These are phyloP conservation scores for Codiaeum variegatum DNA, from an alignment of 441 rosid genomes.

Conservation along the genomic window DNA sequence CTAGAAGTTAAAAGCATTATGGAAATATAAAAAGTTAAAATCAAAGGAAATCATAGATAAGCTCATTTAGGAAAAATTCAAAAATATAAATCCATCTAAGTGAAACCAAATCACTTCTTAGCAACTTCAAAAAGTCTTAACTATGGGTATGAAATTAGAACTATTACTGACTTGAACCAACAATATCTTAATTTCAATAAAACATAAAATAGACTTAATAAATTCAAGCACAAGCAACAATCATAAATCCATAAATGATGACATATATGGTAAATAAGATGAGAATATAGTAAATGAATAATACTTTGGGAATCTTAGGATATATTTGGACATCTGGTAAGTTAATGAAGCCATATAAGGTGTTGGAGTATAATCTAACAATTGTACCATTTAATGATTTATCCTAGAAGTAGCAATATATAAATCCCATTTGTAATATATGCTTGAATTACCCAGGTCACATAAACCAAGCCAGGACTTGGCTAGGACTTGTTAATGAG, in stretches of 20 bases:
- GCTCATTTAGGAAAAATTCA: neutral
- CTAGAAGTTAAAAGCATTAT: slow-evolving; percentile 33
- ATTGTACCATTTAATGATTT: too few relatives aligned
- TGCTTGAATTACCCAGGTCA: neutral
- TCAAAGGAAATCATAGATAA: neutral
- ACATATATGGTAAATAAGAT: too few relatives aligned
- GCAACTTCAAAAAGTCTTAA: slow-evolving; percentile 2
- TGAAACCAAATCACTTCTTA: slow-evolving; percentile 6
- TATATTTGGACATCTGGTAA: too few relatives aligned
- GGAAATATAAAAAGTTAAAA: slow-evolving; percentile 8
- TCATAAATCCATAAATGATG: neutral
- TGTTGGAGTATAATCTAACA: too few relatives aligned
- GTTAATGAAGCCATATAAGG: too few relatives aligned
- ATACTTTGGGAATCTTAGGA: too few relatives aligned
- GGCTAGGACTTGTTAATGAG: neutral
- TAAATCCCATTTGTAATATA: too few relatives aligned
- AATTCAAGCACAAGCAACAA: neutral
- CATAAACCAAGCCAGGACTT: neutral
- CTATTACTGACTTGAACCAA: neutral
- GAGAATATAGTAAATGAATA: too few relatives aligned
- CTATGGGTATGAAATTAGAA: neutral
- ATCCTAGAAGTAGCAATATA: too few relatives aligned
- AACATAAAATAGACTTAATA: neutral
- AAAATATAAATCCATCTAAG: neutral
- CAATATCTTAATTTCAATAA: slow-evolving; percentile 6